Conservation (phyloP, 331 rosid genomes). For the Erythrophleum ivorense region DNA sequence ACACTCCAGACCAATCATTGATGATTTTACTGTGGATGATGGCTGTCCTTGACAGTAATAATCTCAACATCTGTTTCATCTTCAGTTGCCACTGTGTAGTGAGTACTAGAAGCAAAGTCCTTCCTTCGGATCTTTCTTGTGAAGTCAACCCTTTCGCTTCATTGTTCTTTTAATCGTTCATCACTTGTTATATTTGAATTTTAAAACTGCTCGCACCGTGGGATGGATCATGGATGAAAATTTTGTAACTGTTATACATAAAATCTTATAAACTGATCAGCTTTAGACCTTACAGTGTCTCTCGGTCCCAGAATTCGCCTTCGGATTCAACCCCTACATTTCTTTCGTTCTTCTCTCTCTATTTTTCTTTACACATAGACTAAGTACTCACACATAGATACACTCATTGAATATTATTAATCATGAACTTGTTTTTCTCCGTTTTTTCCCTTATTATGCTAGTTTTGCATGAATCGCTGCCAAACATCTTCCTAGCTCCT, state of each 20-base stretch:
- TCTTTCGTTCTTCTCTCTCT: not conserved
- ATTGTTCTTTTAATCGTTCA: not conserved
- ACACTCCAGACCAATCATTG: not conserved
- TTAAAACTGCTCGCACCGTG: too few relatives aligned
- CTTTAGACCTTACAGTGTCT: too few relatives aligned
- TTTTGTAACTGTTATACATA: not conserved
- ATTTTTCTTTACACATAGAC: not conserved
- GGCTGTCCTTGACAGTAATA: not conserved
- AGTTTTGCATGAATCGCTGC: not conserved
- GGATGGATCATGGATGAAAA: not conserved
- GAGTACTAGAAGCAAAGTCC: not conserved
- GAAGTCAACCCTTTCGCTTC: not conserved
- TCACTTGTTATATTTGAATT: not conserved
- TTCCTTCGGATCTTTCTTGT: not conserved
- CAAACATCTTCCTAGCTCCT: not conserved
- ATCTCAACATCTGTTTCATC: not conserved
- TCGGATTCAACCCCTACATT: not conserved
- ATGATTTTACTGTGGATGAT: not conserved
- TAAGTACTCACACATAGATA: too few relatives aligned
- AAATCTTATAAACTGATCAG: not conserved
- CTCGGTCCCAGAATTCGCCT: not conserved
- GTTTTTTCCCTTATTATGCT: not conserved
- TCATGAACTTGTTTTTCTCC: not conserved
- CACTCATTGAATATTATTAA: not conserved
- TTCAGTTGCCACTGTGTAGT: not conserved